Percentiles rank a stretch among this genome's conserved stretches.
phyloP scores from a whole-genome alignment of 1,284 basidiomycete species.

The Afroboletus lepidellus region DNA sequence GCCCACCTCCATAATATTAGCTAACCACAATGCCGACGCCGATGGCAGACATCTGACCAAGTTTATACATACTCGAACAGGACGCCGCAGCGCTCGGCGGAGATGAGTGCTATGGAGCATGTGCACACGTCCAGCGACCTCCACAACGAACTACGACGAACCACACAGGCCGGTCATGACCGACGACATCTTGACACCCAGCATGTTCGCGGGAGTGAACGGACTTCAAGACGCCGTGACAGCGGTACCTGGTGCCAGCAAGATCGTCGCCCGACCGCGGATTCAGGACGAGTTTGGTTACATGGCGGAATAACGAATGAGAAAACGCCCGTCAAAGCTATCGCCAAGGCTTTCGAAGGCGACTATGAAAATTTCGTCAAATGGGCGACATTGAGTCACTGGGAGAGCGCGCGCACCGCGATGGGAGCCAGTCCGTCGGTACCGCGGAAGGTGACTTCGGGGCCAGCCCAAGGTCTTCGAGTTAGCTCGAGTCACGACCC shows the following conservation, averaged over 20 bases:
- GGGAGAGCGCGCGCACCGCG: neutral
- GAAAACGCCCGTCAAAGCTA: neutral
- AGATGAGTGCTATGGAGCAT: neutral
- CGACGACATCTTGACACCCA: neutral
- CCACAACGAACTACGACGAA: neutral
- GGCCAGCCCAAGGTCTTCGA: neutral
- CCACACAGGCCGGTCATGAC: neutral
- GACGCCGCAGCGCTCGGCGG: neutral
- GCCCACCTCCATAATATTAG: neutral
- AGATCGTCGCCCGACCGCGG: neutral
- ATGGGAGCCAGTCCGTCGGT: too few species aligned
- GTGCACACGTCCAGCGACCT: neutral
- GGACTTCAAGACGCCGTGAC: neutral
- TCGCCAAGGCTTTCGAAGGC: neutral
- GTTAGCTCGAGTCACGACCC: neutral
- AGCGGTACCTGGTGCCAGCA: neutral
- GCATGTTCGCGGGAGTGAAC: neutral
- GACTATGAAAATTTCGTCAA: neutral
- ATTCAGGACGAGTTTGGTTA: neutral
- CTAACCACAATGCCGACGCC: too few species aligned
- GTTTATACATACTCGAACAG: neutral
- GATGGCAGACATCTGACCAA: constrained; percentile 5
- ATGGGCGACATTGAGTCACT: neutral
- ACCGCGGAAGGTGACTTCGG: neutral
- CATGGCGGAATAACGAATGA: neutral